A percentile compares a stretch with the other conserved stretches of the same genome.
phyloP scores from a whole-genome alignment of 805 yeast species.

The Clavispora fructus region DNA sequence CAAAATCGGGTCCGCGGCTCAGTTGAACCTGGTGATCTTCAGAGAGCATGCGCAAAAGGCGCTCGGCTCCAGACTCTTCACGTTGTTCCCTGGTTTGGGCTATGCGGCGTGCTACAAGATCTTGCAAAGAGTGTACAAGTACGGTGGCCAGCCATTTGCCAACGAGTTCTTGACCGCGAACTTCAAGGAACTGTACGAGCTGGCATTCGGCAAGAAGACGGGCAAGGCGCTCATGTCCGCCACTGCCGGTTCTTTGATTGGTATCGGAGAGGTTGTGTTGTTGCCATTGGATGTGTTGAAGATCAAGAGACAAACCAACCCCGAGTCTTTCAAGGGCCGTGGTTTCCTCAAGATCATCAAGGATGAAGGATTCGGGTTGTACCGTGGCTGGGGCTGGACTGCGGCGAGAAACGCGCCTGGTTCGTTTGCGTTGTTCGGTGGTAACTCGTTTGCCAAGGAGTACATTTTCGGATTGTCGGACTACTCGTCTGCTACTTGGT shows the following conservation, averaged over 20 bases:
- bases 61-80: slow-evolving; percentile 62
- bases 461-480: slow-evolving; percentile 82
- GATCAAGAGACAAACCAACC: slow-evolving; percentile 98
- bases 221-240: slow-evolving; percentile 98
- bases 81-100: slow-evolving; percentile 96
- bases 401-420: slow-evolving; percentile 99
- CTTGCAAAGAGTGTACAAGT: slow-evolving; percentile 94
- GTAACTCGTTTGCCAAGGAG: slow-evolving; percentile 98
- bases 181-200: slow-evolving; percentile 66
- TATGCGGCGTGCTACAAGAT: slow-evolving; percentile 97
- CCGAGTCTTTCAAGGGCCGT: slow-evolving; percentile 99
- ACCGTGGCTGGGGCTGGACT: slow-evolving; percentile 99
- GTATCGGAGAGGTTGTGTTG: slow-evolving; percentile 95
- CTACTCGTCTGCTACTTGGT: slow-evolving; percentile 89
- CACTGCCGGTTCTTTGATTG: slow-evolving; percentile 94
- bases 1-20: slow-evolving; percentile 54
- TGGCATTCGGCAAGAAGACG: slow-evolving; percentile 81
- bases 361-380: slow-evolving; percentile 91
- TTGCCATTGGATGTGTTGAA: slow-evolving; percentile 94
- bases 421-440: slow-evolving; percentile 95
- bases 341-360: slow-evolving; percentile 80
- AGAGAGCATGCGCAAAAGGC: slow-evolving; percentile 72
- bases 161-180: slow-evolving; percentile 82
- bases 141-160: slow-evolving; percentile 99
- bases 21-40: slow-evolving; percentile 84